phyloP scores from a whole-genome alignment of 768 basidiomycete species.

The Lepiota brunneoincarnata region DNA sequence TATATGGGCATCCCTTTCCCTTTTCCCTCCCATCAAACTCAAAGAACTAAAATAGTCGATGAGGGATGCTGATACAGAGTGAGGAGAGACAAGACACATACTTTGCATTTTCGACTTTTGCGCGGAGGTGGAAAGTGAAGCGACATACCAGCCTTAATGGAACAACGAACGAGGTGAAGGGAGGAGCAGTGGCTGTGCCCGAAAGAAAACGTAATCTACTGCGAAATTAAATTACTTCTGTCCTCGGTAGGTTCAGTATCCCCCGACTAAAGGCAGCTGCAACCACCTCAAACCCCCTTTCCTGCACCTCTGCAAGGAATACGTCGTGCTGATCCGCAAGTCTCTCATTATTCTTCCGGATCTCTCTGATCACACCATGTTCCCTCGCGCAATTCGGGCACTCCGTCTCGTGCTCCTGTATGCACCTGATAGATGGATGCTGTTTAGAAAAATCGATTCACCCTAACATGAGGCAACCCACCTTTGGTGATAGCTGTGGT shows the following conservation, averaged over 20 bases:
- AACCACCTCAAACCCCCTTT: conserved; percentile 70
- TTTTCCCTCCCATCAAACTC: conserved; percentile 6
- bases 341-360: conserved; percentile 80
- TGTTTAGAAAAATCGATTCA: not conserved
- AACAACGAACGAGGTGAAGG: not conserved
- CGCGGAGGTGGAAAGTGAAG: not conserved
- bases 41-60: conserved; percentile 7
- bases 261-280: conserved; percentile 71
- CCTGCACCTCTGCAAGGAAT: conserved; percentile 73
- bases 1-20: conserved; percentile 3
- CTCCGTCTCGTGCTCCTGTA: conserved; percentile 86
- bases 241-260: conserved; percentile 44
- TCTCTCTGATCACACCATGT: conserved; percentile 87
- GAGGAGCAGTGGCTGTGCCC: conserved; percentile 5
- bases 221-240: conserved; percentile 24
- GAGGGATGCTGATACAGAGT: not conserved
- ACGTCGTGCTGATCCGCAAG: conserved; percentile 81
- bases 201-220: conserved; percentile 1
- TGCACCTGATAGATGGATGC: conserved; percentile 50
- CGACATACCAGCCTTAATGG: not conserved
- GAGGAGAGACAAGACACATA: not conserved
- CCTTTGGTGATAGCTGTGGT: conserved; percentile 96
- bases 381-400: conserved; percentile 88
- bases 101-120: conserved; percentile 7
- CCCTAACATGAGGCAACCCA: conserved; percentile 29